phyloP scores from a whole-genome alignment of 176 grass and related monocot species.

The Metroxylon sagu region DNA sequence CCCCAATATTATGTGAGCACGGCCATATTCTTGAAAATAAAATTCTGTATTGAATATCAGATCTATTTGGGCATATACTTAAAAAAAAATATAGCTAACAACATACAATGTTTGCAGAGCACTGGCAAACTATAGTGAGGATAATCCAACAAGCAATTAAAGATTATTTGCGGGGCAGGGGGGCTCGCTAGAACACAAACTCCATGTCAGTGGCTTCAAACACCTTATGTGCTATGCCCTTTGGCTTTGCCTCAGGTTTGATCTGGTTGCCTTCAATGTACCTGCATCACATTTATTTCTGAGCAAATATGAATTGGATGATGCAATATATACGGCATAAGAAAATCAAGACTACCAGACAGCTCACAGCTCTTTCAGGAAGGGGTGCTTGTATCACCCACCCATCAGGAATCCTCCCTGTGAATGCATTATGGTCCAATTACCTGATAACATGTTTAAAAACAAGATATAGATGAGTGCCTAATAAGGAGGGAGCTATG shows the following conservation, averaged over 20 bases:
- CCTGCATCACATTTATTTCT: conserved; percentile 31
- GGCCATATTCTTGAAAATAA: no score
- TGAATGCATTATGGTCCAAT: conserved; percentile 92
- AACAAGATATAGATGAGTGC: no score
- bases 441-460: conserved; percentile 31
- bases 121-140: no score
- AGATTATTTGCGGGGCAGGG: no score
- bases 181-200: conserved; percentile 39
- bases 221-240: conserved; percentile 84
- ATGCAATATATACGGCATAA: conserved; percentile 5
- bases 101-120: no score
- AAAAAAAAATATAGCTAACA: no score
- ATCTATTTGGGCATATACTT: no score
- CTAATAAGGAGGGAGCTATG: no score
- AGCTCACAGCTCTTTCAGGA: conserved; percentile 84
- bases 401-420: conserved; percentile 80
- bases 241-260: conserved; percentile 66
- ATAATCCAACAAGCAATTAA: no score
- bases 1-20: no score
- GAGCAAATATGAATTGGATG: neutral
- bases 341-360: neutral
- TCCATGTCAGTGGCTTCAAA: conserved; percentile 70
- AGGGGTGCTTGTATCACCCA: conserved; percentile 87
- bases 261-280: conserved; percentile 82
- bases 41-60: no score